Evolutionary conservation across 2,329 filamentous ascomycete species (phyloP), one percentile per base, ranked within the genome.

Genomic region (Ascochyta fabae): DNA sequence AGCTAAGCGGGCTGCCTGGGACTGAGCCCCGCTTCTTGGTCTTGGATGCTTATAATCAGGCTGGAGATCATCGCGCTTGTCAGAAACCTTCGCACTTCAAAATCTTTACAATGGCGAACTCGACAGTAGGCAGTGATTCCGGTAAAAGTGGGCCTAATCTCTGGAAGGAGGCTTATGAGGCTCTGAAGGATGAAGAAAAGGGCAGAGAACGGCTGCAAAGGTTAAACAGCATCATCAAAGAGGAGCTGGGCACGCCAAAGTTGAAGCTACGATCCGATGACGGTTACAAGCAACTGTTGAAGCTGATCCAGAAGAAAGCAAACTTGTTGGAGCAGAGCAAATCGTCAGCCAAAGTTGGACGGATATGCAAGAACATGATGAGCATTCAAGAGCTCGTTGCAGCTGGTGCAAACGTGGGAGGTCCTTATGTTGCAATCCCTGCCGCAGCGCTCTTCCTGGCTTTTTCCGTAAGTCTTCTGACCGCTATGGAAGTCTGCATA

Each of bases 121-220:
- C 55, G 16, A 34, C 29, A 6, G 38, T 47, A 10, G 35, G 43
- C 10, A 51, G 44, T 1, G 38, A n/a, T 9, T 23, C 40, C 3
- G 23, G 9, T 8, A 52, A 61, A 16, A 31, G 31, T n/a, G 40
- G 46, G 8, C 47, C 51, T 5, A 59, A 62, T 13, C 36, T 65
- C 5, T 65, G 62, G 62, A 59, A 53, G 36, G 56, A 64, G 39
- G 62, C 61, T n/a, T 60, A 64, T 33, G 42, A 50, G 16, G 59
- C 39, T 1, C 59, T 64, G 6, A 44, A 44, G 27, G 53, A 53
- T 19, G 59, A 64, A 9, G 46, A 49, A 4, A 53, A 58, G 26
- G 52, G 61, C 10, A 49, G 59, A 43, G 55, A 59, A 42, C 48
- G 58, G 6, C 31, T 65, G n/a, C 49, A 60, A 6, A 65, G 58